Base-by-base conservation (phyloP, 2,329 filamentous ascomycete genomes). In the Fusarium sp. region DNA sequence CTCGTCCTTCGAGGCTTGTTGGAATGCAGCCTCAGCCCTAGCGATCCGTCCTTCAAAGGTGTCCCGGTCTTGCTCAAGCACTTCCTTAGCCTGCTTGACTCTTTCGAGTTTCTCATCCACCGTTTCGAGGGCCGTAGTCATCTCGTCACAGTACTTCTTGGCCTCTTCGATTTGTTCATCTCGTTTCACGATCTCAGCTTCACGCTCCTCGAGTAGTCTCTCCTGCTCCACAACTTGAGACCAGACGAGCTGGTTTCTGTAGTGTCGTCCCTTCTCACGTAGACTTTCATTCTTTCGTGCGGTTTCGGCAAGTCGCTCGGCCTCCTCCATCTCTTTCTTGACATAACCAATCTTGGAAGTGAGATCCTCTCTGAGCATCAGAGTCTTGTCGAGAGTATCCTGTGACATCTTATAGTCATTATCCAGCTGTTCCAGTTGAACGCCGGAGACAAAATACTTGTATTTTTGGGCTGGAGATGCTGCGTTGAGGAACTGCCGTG, bases 401-500 rank as follows among this genome's bases (percentile, higher is more conserved):
- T 91, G 89, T 13, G 97, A 89, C 62, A 97, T 83, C 63, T 90
- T 88, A 79, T 99, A 99, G 76, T 99, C 96, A 67, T 93, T 90
- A 77, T 97, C 93, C 9, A 99, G 85, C 73, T 95, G 91, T 77
- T 98, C 93, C 1, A 99, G 86, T 74, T 98, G 94, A 0, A 97
- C 96, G 25, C 96, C 96, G 73, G 94, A 93, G 65, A 97, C 87
- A 76, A 99, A 99, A 75, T 97, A 97, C 72, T 93, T 96, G 84
- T 98, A 99, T 78, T 99, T 99, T 65, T 95, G 90, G 4, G 87
- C 83, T 0, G 93, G 88, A 2, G 89, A 91, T 11, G 96, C 95
- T 34, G 90, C 88, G 75, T 95, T 97, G 44, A 99, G 85, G 74
- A 99, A 99, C 63, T 97, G 92, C 10, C 96, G 89, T 10, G 96